These are phyloP conservation scores for Tylopilus plumbeoviolaceoides DNA, from an alignment of 768 basidiomycete species.

Conservation along the genomic window DNA sequence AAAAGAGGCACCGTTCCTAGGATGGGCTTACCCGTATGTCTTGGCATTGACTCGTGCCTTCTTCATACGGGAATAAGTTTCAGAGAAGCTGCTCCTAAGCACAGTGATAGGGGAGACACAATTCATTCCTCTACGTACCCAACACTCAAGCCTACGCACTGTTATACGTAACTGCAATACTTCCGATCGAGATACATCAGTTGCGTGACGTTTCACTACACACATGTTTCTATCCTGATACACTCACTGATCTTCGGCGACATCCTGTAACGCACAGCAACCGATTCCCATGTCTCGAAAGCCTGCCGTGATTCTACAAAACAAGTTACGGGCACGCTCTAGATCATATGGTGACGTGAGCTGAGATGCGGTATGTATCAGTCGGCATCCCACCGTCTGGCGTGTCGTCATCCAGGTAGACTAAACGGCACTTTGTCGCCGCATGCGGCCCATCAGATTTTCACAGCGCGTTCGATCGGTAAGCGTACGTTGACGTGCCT, in stretches of 20 bases:
- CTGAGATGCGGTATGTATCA: no score
- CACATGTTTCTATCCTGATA: background rate
- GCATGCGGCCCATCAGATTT: background rate
- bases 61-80: background rate
- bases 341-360: no score
- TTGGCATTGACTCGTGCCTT: background rate
- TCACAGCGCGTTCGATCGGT: background rate
- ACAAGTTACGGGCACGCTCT: no score
- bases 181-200: background rate
- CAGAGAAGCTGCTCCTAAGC: background rate
- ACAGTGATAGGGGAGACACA: no score
- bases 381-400: background rate
- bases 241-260: background rate
- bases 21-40: background rate
- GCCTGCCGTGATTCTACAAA: no score
- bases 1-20: background rate
- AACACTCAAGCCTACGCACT: no score
- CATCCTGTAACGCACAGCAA: background rate
- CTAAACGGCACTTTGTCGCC: background rate
- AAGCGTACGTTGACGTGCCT: background rate
- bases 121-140: background rate
- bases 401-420: background rate
- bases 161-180: background rate
- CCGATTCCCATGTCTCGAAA: background rate
- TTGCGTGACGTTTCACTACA: background rate